A percentile compares a stretch with the other conserved stretches of the same genome.
phyloP scores from a whole-genome alignment of 495 filamentous ascomycete genomes.

The Lophiotrema nucula region DNA sequence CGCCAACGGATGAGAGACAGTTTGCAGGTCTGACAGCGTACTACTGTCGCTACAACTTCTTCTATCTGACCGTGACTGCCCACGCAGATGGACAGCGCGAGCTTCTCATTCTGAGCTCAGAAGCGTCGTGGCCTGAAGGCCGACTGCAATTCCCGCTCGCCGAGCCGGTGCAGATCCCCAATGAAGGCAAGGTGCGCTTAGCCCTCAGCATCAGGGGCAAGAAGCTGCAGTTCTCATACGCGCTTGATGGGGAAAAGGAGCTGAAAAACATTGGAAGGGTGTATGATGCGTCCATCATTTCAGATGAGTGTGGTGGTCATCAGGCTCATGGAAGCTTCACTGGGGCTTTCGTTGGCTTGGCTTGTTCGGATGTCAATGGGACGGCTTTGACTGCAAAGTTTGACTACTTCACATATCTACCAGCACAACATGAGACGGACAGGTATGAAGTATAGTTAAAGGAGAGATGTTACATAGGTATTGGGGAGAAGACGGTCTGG shows the following conservation, averaged over 20 bases:
- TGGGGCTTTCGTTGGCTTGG: conserved; percentile 56
- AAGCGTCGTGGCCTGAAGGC: conserved; percentile 52
- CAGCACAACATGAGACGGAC: conserved; percentile 48
- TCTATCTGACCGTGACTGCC: conserved; percentile 57
- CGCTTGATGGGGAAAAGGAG: conserved; percentile 42
- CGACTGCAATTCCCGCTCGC: conserved; percentile 41
- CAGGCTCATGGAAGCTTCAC: conserved; percentile 57
- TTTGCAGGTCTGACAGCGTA: conserved; percentile 58
- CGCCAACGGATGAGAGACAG: conserved; percentile 53
- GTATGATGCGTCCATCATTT: conserved; percentile 53
- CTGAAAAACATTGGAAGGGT: conserved; percentile 52
- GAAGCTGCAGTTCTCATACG: conserved; percentile 53
- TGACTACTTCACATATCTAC: conserved; percentile 53
- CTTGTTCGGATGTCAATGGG: conserved; percentile 55
- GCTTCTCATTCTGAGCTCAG: conserved; percentile 51
- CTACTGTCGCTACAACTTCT: conserved; percentile 60
- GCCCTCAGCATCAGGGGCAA: conserved; percentile 49
- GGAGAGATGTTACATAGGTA: too few species aligned
- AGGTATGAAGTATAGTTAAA: conserved; percentile 43
- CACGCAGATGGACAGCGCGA: conserved; percentile 54
- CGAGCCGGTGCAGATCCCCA: conserved; percentile 47
- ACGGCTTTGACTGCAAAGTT: conserved; percentile 48
- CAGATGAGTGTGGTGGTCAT: conserved; percentile 58
- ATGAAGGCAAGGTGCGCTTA: conserved; percentile 52
- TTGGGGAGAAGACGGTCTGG: too few species aligned